These are phyloP conservation scores for Monilinia vaccinii-corymbosi DNA, from an alignment of 2,329 filamentous ascomycete genomes.

Conservation along the genomic window DNA sequence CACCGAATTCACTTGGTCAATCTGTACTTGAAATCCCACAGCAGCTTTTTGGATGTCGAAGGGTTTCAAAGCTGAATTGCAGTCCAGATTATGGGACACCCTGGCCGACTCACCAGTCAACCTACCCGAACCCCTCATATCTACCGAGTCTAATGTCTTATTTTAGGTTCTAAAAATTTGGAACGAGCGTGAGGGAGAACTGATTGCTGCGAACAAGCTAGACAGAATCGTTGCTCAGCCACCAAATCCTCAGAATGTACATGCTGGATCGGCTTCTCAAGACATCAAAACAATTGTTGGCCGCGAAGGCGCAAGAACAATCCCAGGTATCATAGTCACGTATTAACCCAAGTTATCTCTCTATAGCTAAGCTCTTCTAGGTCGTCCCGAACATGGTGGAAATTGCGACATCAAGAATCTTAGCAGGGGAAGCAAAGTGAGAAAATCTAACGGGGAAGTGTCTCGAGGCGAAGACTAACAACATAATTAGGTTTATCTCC, in stretches of 20 bases:
- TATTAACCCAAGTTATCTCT: not conserved
- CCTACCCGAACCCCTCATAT: not conserved
- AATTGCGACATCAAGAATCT: conserved; percentile 92
- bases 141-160: not conserved
- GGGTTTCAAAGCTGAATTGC: not conserved
- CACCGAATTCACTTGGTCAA: too few species aligned
- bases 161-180: conserved; percentile 59
- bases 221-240: conserved; percentile 67
- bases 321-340: conserved; percentile 47
- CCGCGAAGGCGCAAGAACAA: conserved; percentile 71
- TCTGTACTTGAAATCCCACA: not conserved
- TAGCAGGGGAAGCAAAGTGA: conserved; percentile 47
- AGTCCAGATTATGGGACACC: not conserved
- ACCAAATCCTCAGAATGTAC: conserved; percentile 61
- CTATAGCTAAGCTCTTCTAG: conserved; percentile 11
- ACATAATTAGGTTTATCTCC: conserved; percentile 65
- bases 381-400: conserved; percentile 46
- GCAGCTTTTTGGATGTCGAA: not conserved
- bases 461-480: not conserved
- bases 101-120: not conserved
- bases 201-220: conserved; percentile 61
- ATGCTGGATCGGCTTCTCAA: conserved; percentile 56
- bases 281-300: conserved; percentile 58
- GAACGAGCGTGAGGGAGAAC: conserved; percentile 74
- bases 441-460: not conserved